Conservation (phyloP, 2,329 filamentous ascomycete genomes). For the Colletotrichum caudatum region DNA sequence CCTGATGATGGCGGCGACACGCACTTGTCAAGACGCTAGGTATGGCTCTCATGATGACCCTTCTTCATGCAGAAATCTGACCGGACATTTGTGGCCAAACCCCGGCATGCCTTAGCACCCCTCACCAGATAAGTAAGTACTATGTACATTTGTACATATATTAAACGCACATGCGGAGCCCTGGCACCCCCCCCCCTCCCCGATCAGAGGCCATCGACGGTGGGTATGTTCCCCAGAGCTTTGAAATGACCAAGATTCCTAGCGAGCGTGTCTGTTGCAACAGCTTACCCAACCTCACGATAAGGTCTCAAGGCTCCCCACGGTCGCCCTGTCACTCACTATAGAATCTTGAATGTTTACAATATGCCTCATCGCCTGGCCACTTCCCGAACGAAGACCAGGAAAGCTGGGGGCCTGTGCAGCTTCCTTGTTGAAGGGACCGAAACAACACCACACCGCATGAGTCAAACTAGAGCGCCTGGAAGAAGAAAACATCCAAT, state of each 20-base stretch:
- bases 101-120: neutral
- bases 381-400: neutral
- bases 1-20: neutral
- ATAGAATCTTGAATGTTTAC: neutral
- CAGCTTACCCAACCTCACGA: neutral
- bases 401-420: neutral
- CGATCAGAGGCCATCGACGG: no score
- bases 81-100: neutral
- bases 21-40: neutral
- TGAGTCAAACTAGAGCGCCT: neutral
- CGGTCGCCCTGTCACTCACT: neutral
- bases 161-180: neutral
- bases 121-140: neutral
- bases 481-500: neutral
- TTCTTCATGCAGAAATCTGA: neutral
- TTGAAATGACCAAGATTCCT: neutral
- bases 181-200: neutral
- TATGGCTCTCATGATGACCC: neutral
- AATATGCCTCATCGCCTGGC: neutral
- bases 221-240: neutral
- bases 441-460: neutral
- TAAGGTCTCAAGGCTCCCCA: neutral
- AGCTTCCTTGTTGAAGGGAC: neutral
- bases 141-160: neutral
- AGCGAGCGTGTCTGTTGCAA: neutral